Evolutionary conservation across 352 stramenopile genomes (phyloP), one percentile per base, ranked within the genome.

Genomic region (Thraustochytrium striatum): DNA sequence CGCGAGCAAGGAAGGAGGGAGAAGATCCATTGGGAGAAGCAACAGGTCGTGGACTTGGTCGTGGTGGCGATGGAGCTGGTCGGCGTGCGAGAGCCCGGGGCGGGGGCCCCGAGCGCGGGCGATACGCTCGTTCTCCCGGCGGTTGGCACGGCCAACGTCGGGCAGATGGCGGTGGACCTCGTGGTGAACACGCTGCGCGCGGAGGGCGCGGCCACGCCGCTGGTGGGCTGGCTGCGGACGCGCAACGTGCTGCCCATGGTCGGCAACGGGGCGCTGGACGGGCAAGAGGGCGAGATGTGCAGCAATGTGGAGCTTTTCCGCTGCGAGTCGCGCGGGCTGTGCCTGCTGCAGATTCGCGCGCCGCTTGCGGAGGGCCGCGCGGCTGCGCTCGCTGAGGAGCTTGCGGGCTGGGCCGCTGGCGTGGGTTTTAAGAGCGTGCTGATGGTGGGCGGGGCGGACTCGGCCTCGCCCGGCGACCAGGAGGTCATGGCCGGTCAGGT

Each of bases 121-220:
- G 65, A 75, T 43, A 9, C 32, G 21, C 50, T 75, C 7, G 65
- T 61, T 8, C 19, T 75, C 3, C 65, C 65, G 16, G 44, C 65
- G n/a, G 65, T 75, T 30, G 43, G 30, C n/a, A 30, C 61, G 19
- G 65, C 32, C 0, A 75, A 75, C 39, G 65, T 75, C 5, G 65
- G 65, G 9, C 65, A 75, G 41, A 62, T 75, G 65, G 65, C 65
- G 21, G 11, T 75, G 32, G 65, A 75, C 65, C 47, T 75, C 32
- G 35, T 61, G 30, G 39, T 75, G 44, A 75, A 75, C 65, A 75
- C 65, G 16, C 33, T 38, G n/a, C 30, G 13, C 65, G 19, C 38
- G n/a, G 19, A 5, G 53, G 65, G 28, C 32, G 44, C 5, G 8
- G 44, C 16, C 33, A 38, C 25, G 41, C 28, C 11, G 28, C 61